These are phyloP conservation scores for Neofusicoccum sp. DNA, from an alignment of 2,329 filamentous ascomycete genomes.

Conservation along the genomic window DNA sequence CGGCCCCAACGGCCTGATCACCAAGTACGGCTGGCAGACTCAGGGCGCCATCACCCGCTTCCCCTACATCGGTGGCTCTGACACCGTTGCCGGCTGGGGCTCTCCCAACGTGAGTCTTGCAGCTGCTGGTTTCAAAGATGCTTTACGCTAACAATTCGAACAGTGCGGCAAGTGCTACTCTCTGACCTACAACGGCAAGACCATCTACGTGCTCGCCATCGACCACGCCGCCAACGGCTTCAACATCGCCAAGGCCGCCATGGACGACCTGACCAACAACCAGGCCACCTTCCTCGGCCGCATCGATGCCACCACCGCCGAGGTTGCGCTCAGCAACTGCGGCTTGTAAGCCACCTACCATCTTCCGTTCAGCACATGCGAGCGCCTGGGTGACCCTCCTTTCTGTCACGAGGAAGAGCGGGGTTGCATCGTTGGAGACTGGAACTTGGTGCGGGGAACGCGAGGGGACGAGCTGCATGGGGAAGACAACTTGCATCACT, in stretches of 20 bases:
- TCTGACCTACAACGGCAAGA: constrained; percentile 47
- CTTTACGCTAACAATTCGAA: not conserved
- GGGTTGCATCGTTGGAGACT: not conserved
- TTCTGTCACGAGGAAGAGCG: not conserved
- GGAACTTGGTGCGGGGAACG: not conserved
- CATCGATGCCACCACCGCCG: constrained; percentile 41
- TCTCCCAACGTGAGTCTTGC: constrained; percentile 27
- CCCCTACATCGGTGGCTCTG: constrained; percentile 51
- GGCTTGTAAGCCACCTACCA: constrained; percentile 26
- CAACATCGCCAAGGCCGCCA: constrained; percentile 49
- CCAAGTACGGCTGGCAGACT: constrained; percentile 57
- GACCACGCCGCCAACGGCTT: constrained; percentile 49
- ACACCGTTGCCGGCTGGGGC: constrained; percentile 49
- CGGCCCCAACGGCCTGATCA: constrained; percentile 64
- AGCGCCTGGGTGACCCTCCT: not conserved
- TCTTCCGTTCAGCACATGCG: no score
- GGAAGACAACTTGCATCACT: constrained; percentile 4
- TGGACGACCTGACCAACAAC: constrained; percentile 39
- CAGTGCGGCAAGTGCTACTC: constrained; percentile 55
- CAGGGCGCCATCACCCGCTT: constrained; percentile 47
- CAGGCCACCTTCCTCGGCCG: constrained; percentile 46
- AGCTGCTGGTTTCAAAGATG: not conserved
- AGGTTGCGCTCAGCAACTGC: constrained; percentile 40
- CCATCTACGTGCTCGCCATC: constrained; percentile 50
- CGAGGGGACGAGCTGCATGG: not conserved